phyloP scores from a whole-genome alignment of 2,329 filamentous ascomycete genomes.

The Didymosphaeria variabile region DNA sequence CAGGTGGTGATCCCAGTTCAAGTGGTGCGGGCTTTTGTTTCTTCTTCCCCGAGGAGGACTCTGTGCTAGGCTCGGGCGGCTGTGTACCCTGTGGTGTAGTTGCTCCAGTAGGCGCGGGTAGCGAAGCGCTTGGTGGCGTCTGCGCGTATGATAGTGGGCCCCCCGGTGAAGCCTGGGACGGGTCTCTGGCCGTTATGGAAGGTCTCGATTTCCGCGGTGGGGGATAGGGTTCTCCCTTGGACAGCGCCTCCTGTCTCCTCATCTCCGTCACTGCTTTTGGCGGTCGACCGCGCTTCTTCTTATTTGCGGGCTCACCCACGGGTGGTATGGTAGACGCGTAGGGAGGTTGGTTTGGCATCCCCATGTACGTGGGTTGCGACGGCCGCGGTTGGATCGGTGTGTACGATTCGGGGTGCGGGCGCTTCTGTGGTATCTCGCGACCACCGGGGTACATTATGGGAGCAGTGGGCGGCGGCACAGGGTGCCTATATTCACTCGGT shows the following conservation, averaged over 20 bases:
- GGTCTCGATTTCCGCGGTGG: constrained; percentile 45
- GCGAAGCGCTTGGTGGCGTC: constrained; percentile 38
- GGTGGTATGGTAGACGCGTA: constrained; percentile 40
- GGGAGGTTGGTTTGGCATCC: constrained; percentile 35
- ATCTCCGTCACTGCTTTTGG: constrained; percentile 58
- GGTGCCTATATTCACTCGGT: constrained; percentile 40
- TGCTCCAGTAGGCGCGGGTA: constrained; percentile 26
- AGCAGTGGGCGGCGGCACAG: constrained; percentile 39
- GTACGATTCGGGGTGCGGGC: constrained; percentile 42
- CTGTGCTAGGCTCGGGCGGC: constrained; percentile 35
- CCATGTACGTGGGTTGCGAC: constrained; percentile 45
- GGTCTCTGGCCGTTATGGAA: constrained; percentile 41
- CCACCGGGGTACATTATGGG: constrained; percentile 41
- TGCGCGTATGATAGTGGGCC: constrained; percentile 37
- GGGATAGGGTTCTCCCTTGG: constrained; percentile 51
- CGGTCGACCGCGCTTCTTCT: constrained; percentile 59
- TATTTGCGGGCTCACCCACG: constrained; percentile 49
- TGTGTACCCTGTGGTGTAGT: constrained; percentile 43
- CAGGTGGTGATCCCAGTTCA: constrained; percentile 46
- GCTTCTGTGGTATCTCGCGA: constrained; percentile 47
- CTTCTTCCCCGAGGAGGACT: constrained; percentile 49
- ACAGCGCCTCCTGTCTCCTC: constrained; percentile 53
- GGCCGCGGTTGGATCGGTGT: constrained; percentile 54
- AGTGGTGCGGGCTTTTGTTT: constrained; percentile 44
- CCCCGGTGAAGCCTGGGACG: constrained; percentile 32